Conservation (phyloP, 768 basidiomycete genomes). For the Pleurotus platypus region DNA sequence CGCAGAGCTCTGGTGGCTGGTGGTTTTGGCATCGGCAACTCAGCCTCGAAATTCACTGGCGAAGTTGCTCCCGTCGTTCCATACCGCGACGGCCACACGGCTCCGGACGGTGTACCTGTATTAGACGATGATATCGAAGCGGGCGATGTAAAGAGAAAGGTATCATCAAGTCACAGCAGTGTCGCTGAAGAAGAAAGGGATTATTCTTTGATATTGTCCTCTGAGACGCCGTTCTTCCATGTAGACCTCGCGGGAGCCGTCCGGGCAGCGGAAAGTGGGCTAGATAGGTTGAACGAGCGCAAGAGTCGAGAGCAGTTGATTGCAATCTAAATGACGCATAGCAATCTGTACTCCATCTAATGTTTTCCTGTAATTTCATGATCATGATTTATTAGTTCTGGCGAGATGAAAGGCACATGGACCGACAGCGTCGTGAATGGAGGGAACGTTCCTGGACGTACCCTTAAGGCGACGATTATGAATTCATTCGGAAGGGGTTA, state of each 20-base stretch:
- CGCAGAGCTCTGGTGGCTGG: conserved; percentile 85
- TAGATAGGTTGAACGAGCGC: conserved; percentile 16
- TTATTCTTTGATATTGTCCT: conserved; percentile 39
- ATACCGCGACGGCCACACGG: conserved; percentile 38
- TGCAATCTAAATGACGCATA: too few relatives aligned
- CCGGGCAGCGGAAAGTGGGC: conserved; percentile 55
- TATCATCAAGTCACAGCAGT: conserved; percentile 6
- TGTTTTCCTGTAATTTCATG: too few relatives aligned
- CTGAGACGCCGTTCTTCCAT: conserved; percentile 86
- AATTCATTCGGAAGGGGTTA: too few relatives aligned
- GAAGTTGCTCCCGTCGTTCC: conserved; percentile 84
- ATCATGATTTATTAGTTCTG: too few relatives aligned
- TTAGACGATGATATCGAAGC: conserved; percentile 28
- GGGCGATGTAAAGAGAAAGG: conserved; percentile 29
- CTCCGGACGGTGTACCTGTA: conserved; percentile 20
- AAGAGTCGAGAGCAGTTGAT: too few relatives aligned
- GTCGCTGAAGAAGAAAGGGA: conserved; percentile 12
- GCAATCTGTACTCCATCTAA: too few relatives aligned
- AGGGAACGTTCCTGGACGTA: too few relatives aligned
- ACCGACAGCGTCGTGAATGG: too few relatives aligned
- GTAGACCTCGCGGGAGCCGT: conserved; percentile 77
- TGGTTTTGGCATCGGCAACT: conserved; percentile 79
- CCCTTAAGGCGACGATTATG: too few relatives aligned
- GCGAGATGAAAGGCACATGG: too few relatives aligned
- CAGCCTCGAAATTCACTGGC: conserved; percentile 32